phyloP scores from a whole-genome alignment of 139 green algal genomes.

The Chlamydomonas sp. region DNA sequence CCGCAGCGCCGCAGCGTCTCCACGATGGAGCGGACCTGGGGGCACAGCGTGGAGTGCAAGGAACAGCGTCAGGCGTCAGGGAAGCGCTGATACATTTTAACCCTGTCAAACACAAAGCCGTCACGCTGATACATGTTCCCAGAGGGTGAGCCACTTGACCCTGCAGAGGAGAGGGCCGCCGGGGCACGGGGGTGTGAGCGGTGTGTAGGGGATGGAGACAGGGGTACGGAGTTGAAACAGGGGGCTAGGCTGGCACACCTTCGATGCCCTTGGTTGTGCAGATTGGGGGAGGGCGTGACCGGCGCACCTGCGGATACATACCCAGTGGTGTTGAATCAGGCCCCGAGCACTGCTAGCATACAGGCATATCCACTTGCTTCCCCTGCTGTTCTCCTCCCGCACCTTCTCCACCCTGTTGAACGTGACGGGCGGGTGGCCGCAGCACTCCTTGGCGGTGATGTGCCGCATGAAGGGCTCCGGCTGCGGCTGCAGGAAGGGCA shows the following conservation, averaged over 20 bases:
- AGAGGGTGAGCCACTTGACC: too few relatives aligned
- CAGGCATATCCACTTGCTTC: background rate
- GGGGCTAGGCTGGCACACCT: too few relatives aligned
- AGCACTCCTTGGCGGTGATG: slow-evolving; percentile 69
- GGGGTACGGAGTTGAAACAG: too few relatives aligned
- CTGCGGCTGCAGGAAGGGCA: slow-evolving; percentile 65
- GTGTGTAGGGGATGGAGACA: too few relatives aligned
- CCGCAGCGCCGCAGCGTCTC: slow-evolving; percentile 47
- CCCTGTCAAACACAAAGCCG: too few relatives aligned
- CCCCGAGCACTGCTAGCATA: too few relatives aligned
- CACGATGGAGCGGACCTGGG: slow-evolving; percentile 51
- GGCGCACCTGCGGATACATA: background rate
- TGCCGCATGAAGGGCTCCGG: slow-evolving; percentile 64
- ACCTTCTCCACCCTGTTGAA: slow-evolving; percentile 69
- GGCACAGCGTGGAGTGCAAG: background rate
- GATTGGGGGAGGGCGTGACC: too few relatives aligned
- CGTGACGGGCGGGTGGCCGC: slow-evolving; percentile 46
- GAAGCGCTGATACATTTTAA: background rate
- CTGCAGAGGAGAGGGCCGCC: too few relatives aligned
- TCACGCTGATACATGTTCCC: too few relatives aligned
- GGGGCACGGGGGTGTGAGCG: too few relatives aligned
- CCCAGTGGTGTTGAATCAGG: too few relatives aligned
- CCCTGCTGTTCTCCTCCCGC: background rate
- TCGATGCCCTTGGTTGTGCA: too few relatives aligned
- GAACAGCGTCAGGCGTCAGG: background rate